Base-by-base conservation (phyloP, 345 rosid species). In the Rubroshorea leprosula region DNA sequence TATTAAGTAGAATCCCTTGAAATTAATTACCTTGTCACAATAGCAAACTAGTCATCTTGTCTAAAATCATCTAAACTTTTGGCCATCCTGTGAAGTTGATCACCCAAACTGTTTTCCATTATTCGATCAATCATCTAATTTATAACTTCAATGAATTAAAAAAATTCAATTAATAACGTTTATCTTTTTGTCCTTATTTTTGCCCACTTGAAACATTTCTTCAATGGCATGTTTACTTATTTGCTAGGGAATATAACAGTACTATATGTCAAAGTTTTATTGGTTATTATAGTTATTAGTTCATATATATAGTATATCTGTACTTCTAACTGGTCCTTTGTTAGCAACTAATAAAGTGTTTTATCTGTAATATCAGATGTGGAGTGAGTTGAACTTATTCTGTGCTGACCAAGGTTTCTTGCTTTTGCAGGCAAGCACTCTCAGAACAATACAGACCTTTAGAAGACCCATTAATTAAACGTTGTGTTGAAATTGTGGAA, bases 381-480 rank as follows among this genome's bases (percentile, higher is more conserved):
- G 38, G 29, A 2, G 60, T 27, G 11, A 54, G 19, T 60, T 21
- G 12, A 63, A 46, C 55, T 57, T 46, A 17, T 7, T 64, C 45
- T 54, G 27, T 61, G 50, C 39, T 66, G 49, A 69, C 57, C 61
- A 45, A 0, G 5, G 26, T 54, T 51, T 71, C 66, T 52, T 53
- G 26, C 39, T 27, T 60, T 57, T 65, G 64, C 67, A 86, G 98
- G 63, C 77, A 69, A 60, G 66, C 68, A 46, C 83, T 83, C 35
- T 73, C 83, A 39, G 98, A 92, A 72, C 44, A 80, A 54, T 89
- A 78, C 71, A 81, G 73, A 73, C 94, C 94, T 31, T 66, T 89
- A 46, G 76, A 82, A 65, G 99, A 93, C 61, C 83, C 83, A 54
- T 70, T 85, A 49, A 84, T 93, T 66, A 80, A 57, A 68, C 76